These are phyloP conservation scores for Torrubiella hemipterigena DNA, from an alignment of 2,329 filamentous ascomycete genomes.

Conservation along the genomic window DNA sequence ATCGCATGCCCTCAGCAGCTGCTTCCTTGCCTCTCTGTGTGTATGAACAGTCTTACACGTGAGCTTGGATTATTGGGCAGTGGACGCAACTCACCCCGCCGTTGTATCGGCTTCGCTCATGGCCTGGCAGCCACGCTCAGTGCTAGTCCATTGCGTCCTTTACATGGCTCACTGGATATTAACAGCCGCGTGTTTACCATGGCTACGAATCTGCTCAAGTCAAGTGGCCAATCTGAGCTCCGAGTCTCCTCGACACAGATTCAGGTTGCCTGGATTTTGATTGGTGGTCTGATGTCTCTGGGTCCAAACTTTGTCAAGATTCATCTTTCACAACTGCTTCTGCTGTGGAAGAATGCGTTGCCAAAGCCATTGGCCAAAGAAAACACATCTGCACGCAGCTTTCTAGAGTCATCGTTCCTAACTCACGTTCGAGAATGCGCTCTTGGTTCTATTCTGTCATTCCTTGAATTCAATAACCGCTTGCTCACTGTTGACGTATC, in stretches of 20 bases:
- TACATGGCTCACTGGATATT: slow-evolving; percentile 92
- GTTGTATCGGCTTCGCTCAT: slow-evolving; percentile 85
- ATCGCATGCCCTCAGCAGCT: slow-evolving; percentile 87
- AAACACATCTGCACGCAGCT: slow-evolving; percentile 70
- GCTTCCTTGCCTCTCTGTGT: slow-evolving; percentile 81
- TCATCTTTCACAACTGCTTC: slow-evolving; percentile 81
- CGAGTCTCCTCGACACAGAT: slow-evolving; percentile 88
- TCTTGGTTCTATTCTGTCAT: slow-evolving; percentile 79
- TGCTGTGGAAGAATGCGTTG: slow-evolving; percentile 94
- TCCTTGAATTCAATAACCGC: slow-evolving; percentile 85
- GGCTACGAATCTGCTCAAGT: slow-evolving; percentile 85
- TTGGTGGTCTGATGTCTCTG: slow-evolving; percentile 90
- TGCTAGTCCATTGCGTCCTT: slow-evolving; percentile 72
- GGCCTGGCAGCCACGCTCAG: slow-evolving; percentile 84
- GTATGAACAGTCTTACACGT: slow-evolving; percentile 86
- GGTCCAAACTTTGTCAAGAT: slow-evolving; percentile 99
- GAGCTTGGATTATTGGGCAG: slow-evolving; percentile 70
- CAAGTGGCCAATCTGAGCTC: slow-evolving; percentile 80
- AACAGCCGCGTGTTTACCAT: slow-evolving; percentile 86
- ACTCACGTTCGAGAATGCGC: slow-evolving; percentile 93
- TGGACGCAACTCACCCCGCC: slow-evolving; percentile 64
- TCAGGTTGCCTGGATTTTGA: slow-evolving; percentile 94
- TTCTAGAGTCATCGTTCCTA: slow-evolving; percentile 83
- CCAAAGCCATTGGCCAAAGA: slow-evolving; percentile 92
- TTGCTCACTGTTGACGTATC: slow-evolving; percentile 89